Conservation (phyloP, 139 green algal species). For the Gonium pectorale region DNA sequence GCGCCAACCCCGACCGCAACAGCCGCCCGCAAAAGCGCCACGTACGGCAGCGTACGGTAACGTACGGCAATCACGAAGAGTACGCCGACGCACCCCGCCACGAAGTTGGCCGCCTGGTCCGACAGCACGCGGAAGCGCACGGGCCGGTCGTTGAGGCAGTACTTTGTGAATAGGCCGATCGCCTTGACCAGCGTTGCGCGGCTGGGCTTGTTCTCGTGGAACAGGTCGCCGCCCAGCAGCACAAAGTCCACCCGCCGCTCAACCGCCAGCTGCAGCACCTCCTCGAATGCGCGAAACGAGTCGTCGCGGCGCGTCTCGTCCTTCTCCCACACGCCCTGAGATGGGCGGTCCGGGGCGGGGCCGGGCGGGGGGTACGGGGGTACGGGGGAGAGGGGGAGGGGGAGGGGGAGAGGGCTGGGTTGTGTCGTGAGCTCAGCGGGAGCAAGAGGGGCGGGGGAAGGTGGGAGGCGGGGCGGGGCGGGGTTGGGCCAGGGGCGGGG, state of each 20-base stretch:
- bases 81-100: conserved; percentile 70
- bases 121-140: conserved; percentile 86
- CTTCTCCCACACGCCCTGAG: conserved; percentile 95
- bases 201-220: conserved; percentile 97
- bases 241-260: conserved; percentile 85
- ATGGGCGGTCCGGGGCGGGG: not conserved
- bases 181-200: conserved; percentile 78
- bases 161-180: conserved; percentile 86
- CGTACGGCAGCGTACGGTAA: no score
- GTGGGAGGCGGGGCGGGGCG: not conserved
- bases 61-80: no score
- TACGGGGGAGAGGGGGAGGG: not conserved
- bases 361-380: no score
- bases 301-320: conserved; percentile 93
- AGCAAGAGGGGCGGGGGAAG: not conserved
- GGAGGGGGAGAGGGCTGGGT: not conserved
- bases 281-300: conserved; percentile 94
- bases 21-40: no score
- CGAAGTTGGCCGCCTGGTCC: conserved; percentile 89
- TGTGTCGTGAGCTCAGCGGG: not conserved
- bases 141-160: conserved; percentile 84
- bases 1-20: no score
- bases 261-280: conserved; percentile 81
- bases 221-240: conserved; percentile 96
- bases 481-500: not conserved